phyloP scores from a whole-genome alignment of 441 rosid species.

The Viola pubescens region DNA sequence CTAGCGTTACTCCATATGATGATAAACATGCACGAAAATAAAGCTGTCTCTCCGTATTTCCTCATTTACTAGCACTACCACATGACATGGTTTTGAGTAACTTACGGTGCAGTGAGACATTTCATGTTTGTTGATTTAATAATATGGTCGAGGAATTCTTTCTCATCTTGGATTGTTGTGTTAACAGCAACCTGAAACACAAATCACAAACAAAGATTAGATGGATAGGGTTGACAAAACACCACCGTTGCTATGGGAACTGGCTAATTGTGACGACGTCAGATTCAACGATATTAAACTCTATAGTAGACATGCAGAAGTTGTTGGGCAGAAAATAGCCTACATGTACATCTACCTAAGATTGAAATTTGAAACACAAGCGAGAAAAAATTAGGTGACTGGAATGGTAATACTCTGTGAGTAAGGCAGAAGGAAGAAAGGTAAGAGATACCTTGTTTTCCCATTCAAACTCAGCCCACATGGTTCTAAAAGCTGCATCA shows the following conservation, averaged over 20 bases:
- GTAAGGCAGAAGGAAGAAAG: background rate
- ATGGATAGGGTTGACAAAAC: background rate
- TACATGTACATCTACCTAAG: no score
- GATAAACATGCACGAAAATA: background rate
- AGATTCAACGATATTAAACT: no score
- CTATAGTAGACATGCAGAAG: no score
- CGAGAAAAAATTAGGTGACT: background rate
- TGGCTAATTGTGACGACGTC: no score
- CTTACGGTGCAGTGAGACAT: slow-evolving; percentile 88
- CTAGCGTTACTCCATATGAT: no score
- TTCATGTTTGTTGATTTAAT: slow-evolving; percentile 86
- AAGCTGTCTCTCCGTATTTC: background rate
- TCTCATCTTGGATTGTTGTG: slow-evolving; percentile 66
- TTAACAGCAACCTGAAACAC: slow-evolving; percentile 75
- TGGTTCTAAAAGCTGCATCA: slow-evolving; percentile 74
- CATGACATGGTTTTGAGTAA: background rate
- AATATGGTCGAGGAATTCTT: slow-evolving; percentile 70
- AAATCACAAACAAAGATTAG: slow-evolving; percentile 8
- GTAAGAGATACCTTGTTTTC: slow-evolving; percentile 68
- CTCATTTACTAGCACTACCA: no score
- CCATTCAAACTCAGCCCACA: slow-evolving; percentile 99
- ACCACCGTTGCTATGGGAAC: no score
- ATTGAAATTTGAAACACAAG: no score
- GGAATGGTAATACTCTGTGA: background rate
- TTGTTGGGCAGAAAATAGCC: no score